Conservation (phyloP, 139 green algal genomes). For the Chlorella sp. region DNA sequence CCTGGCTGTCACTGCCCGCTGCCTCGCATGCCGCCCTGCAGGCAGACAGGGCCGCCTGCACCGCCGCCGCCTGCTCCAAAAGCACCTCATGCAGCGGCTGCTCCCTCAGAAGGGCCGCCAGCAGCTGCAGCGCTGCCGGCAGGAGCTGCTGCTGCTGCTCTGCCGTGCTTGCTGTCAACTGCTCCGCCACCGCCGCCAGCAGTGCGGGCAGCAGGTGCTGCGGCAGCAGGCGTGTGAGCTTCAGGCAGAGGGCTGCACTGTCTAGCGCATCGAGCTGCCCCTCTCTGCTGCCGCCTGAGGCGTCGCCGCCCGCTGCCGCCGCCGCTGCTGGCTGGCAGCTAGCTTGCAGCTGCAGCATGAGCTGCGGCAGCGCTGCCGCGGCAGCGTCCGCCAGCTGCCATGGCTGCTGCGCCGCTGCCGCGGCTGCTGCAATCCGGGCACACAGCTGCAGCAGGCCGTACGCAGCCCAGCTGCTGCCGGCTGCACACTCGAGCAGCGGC, state of each 20-base stretch:
- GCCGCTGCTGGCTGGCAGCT: neutral
- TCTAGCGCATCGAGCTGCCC: neutral
- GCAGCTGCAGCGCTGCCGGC: neutral
- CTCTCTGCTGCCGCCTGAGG: neutral
- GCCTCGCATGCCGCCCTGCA: neutral
- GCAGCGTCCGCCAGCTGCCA: neutral
- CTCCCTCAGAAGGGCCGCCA: constrained; percentile 4
- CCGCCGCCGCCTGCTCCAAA: neutral
- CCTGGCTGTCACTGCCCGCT: neutral
- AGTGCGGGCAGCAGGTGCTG: constrained; percentile 9
- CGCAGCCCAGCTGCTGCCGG: neutral
- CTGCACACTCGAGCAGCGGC: neutral
- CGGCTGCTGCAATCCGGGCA: neutral
- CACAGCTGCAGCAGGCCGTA: constrained; percentile 16
- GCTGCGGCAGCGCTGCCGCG: neutral
- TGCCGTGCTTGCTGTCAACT: neutral
- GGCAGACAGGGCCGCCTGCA: constrained; percentile 3
- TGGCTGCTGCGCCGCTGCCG: neutral
- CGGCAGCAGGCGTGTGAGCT: neutral
- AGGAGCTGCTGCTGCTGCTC: neutral
- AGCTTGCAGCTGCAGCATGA: constrained; percentile 11
- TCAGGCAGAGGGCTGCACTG: neutral
- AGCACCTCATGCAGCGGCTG: neutral
- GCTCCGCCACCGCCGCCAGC: neutral
- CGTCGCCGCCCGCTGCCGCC: neutral